Percentiles rank a stretch among this genome's conserved stretches.
Conservation (phyloP, 2,329 filamentous ascomycete species). For the Xylaria sp. region DNA sequence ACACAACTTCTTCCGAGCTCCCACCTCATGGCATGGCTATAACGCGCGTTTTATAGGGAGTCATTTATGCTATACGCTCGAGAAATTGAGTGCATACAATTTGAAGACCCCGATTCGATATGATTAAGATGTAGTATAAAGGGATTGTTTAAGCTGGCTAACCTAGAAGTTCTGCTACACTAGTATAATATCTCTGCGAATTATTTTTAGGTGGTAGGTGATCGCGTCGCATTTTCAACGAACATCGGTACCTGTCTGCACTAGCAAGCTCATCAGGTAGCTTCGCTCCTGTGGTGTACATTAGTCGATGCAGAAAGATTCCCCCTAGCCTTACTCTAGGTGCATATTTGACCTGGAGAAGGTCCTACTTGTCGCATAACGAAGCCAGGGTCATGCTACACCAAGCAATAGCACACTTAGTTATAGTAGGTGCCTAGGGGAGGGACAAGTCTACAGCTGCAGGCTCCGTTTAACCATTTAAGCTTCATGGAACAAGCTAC, state of each 20-base stretch:
- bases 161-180: not conserved
- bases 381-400: slow-evolving; percentile 2
- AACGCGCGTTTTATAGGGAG: not conserved
- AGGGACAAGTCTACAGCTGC: not conserved
- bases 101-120: not conserved
- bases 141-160: not conserved
- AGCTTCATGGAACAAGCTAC: not conserved
- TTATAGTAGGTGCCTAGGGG: not conserved
- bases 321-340: not conserved
- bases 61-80: not conserved
- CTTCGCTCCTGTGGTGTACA: not conserved
- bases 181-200: not conserved
- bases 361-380: not conserved
- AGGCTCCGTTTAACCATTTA: slow-evolving; percentile 16
- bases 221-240: not conserved
- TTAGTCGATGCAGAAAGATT: not conserved
- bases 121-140: not conserved
- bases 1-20: slow-evolving; percentile 9
- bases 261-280: not conserved
- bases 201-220: not conserved
- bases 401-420: not conserved
- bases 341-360: not conserved
- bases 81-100: slow-evolving; percentile 1
- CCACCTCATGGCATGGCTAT: not conserved
- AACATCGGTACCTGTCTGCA: not conserved